Base-by-base conservation (phyloP, 2,329 filamentous ascomycete genomes). In the Colletotrichum falcatum region DNA sequence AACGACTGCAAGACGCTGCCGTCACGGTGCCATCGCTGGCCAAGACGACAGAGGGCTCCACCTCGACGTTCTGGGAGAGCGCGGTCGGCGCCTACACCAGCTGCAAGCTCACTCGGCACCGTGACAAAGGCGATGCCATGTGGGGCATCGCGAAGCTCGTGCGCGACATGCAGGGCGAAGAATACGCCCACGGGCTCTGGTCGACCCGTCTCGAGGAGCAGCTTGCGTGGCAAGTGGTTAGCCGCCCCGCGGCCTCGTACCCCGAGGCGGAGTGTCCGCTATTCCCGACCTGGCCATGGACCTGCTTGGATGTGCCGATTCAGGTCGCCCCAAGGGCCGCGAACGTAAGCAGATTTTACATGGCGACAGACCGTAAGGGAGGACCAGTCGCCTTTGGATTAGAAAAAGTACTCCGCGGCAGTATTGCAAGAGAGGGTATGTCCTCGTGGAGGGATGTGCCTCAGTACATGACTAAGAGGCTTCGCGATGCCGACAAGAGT, bases 51-150 rank as follows among this genome's bases (percentile, higher is more conserved):
- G 44, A 48, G 2, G 61, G 39, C 3, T 69, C 66, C 1, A 44
- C 53, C 44, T 44, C 64, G 14, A 49, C 35, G 28, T 74, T 75
- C n/a, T 76, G 75, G 75, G 42, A 55, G 20, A 51, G 48, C 26
- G 67, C 73, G 6, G 74, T 76, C 5, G 56, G 62, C 5, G 65
- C 61, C 6, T 75, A 75, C 59, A 75, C 74, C 18, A 46, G 54
- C 14, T 75, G 73, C 56, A 9, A 66, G 8, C 59, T 76, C 6
- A 75, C 73, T 2, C 58, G 56, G 2, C 48, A 65, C 37, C 35
- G 37, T 30, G 74, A 76, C 61, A 61, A 66, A 11, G 54, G 72
- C 23, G 44, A 28, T 1, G 75, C 75, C 28, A 64, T 75, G 16
- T 75, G 69, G 68, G 73, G 73, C 30, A 68, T 76, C 0, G 74